phyloP scores from a whole-genome alignment of 257 asterid genomes.

The Solanum pimpinellifolium region DNA sequence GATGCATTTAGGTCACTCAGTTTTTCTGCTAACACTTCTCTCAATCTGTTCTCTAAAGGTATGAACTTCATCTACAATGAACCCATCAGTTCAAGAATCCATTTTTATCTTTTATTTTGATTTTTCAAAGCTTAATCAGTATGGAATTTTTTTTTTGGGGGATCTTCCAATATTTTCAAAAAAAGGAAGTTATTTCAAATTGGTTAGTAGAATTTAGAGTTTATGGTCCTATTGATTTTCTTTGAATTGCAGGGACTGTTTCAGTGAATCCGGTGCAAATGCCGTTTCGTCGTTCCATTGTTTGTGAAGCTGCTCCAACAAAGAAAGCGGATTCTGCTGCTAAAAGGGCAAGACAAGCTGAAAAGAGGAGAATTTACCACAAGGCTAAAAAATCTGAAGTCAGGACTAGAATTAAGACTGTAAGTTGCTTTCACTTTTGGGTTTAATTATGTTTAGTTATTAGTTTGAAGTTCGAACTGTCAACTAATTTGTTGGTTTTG shows the following conservation, averaged over 20 bases:
- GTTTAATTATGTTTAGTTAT: background rate
- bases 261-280: slow-evolving; percentile 29
- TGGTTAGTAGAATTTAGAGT: background rate
- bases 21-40: slow-evolving; percentile 51
- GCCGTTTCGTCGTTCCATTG: slow-evolving; percentile 39
- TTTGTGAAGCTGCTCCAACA: slow-evolving; percentile 60
- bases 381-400: slow-evolving; percentile 69
- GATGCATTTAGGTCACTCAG: slow-evolving; percentile 46
- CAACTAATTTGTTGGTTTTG: background rate
- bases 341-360: slow-evolving; percentile 93
- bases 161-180: background rate
- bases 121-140: background rate
- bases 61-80: background rate
- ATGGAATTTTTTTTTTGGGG: too few relatives aligned
- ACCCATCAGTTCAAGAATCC: background rate
- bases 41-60: slow-evolving; percentile 57
- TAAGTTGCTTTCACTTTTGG: background rate
- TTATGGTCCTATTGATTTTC: background rate
- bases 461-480: background rate
- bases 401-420: slow-evolving; percentile 92
- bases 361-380: slow-evolving; percentile 75
- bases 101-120: background rate
- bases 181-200: background rate
- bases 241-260: slow-evolving; percentile 25
- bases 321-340: slow-evolving; percentile 95